Evolutionary conservation across 108 stramenopile genomes (phyloP).

Genomic region (Epithemia pelagica): DNA sequence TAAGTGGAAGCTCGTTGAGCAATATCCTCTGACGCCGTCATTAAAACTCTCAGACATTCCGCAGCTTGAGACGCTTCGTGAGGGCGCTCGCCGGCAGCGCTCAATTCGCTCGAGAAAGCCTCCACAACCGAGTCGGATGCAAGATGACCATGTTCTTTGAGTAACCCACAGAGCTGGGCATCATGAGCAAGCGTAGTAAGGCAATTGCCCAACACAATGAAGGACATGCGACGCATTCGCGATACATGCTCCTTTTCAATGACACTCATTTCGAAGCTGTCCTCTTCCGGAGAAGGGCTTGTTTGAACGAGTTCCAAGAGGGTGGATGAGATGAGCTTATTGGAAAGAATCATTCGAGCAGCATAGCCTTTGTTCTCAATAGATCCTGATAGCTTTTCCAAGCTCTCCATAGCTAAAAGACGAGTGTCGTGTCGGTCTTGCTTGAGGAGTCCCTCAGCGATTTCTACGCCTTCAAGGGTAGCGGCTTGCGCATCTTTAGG

Average conservation of each 20-base stretch:
- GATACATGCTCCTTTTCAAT: background rate
- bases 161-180: background rate
- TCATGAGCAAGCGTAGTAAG: background rate
- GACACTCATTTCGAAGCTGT: background rate
- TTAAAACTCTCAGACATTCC: background rate
- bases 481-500: background rate
- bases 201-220: background rate
- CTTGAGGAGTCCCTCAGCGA: background rate
- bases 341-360: background rate
- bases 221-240: background rate
- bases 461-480: background rate
- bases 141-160: background rate
- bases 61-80: conserved; percentile 5
- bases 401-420: background rate
- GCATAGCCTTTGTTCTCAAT: background rate
- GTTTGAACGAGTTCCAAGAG: background rate
- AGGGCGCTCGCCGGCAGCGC: background rate
- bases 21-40: background rate
- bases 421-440: background rate
- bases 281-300: background rate
- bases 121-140: background rate
- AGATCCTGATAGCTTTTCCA: background rate
- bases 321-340: background rate
- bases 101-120: background rate
- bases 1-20: background rate